Base-by-base conservation (phyloP, 2,329 filamentous ascomycete genomes). In the Nakataea oryzae region DNA sequence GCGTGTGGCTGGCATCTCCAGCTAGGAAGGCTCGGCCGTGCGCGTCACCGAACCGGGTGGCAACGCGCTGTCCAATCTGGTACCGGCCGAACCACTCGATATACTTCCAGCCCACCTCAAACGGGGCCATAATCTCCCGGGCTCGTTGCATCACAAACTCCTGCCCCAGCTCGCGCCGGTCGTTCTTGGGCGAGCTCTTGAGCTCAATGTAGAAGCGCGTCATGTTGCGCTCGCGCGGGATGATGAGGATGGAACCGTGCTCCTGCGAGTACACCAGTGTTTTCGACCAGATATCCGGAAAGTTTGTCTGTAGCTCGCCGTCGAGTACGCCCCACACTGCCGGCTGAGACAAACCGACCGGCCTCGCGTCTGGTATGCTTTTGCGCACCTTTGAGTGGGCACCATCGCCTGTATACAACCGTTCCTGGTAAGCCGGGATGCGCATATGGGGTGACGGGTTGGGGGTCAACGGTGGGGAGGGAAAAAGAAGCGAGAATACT, bases 271-370 rank as follows among this genome's bases (percentile, higher is more conserved):
- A 86, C 9, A 90, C 79, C 0, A 88, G 81, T 0, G 86, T 86
- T 74, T 90, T 90, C 71, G 84, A 88, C 86, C 87, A 90, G 59
- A 90, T 82, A 68, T 90, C 87, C 1, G 88, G 88, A 67, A 91
- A 90, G 70, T 90, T 81, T 9, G 87, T 90, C 56, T 87, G 83
- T 12, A 90, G 74, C 70, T 85, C 83, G 66, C 87, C 87, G 70
- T 91, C 88, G 3, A 91, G 74, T 2, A 91, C 87, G 62, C 87
- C 88, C 88, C 88, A 91, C 47, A 83, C 78, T 26, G 79, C 77
- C 14, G 78, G 73, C 64, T 80, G 78, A 12, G 86, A 83, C 69
- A 79, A 72, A 60, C 79, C 78, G 28, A 86, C 79, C 4, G 84
- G 81, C 65, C 86, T 78, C 57, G 72, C 80, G 70, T 76, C 76